Evolutionary conservation across 805 yeast genomes (phyloP).

Genomic region (Candida railenensis): DNA sequence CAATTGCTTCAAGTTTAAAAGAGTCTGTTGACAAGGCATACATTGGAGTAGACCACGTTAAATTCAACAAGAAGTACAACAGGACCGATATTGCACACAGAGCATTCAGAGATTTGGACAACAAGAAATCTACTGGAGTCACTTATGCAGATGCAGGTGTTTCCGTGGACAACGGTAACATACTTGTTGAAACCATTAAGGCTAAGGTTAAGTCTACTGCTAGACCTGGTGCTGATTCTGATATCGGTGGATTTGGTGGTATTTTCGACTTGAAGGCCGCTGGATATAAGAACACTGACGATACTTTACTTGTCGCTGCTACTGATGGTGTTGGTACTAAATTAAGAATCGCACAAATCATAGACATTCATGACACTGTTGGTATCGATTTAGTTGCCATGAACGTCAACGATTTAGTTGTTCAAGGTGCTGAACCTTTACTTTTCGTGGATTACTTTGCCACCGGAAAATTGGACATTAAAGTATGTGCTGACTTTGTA

Average conservation of each 20-base stretch:
- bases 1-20: slow-evolving; percentile 70
- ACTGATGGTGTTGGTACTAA: slow-evolving; percentile 99
- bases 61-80: slow-evolving; percentile 74
- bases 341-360: slow-evolving; percentile 87
- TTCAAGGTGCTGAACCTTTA: slow-evolving; percentile 98
- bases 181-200: slow-evolving; percentile 86
- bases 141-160: slow-evolving; percentile 98
- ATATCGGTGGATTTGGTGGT: slow-evolving; percentile 99
- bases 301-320: slow-evolving; percentile 89
- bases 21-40: slow-evolving; percentile 87
- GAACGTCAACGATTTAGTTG: slow-evolving; percentile 97
- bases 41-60: slow-evolving; percentile 73
- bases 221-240: slow-evolving; percentile 95
- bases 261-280: slow-evolving; percentile 86
- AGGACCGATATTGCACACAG: slow-evolving; percentile 95
- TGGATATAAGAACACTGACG: slow-evolving; percentile 72
- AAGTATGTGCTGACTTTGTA: slow-evolving; percentile 84
- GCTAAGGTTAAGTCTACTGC: slow-evolving; percentile 87
- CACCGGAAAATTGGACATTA: slow-evolving; percentile 83
- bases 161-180: slow-evolving; percentile 93
- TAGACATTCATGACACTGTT: slow-evolving; percentile 91
- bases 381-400: slow-evolving; percentile 98
- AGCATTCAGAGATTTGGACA: slow-evolving; percentile 67
- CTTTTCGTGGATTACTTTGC: slow-evolving; percentile 96
- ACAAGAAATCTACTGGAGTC: slow-evolving; percentile 42